Evolutionary conservation across 1,284 basidiomycete genomes (phyloP).

Genomic region (Moniliophthora roreri): DNA sequence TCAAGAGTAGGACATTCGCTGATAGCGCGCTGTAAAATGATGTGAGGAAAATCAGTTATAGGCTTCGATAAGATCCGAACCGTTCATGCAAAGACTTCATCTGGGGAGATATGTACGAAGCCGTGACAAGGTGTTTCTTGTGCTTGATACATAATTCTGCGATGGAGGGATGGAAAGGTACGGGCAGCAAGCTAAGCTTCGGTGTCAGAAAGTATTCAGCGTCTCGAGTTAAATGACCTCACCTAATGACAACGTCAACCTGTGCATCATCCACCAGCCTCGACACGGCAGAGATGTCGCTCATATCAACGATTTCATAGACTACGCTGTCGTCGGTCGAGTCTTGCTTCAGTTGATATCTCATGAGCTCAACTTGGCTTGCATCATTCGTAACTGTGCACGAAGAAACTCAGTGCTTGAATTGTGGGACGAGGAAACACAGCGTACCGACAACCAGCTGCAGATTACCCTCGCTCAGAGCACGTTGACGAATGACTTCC

Average conservation of each 20-base stretch:
- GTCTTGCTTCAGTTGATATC: conserved; percentile 49
- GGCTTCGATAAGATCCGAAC: conserved; percentile 39
- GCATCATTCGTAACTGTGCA: conserved; percentile 67
- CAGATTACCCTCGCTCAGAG: conserved; percentile 51
- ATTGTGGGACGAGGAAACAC: conserved; percentile 17
- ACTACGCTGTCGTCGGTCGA: conserved; percentile 56
- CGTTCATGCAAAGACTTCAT: conserved; percentile 71
- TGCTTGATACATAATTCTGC: conserved; percentile 79
- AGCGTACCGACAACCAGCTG: conserved; percentile 72
- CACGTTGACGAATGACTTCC: conserved; percentile 50
- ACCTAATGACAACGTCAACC: conserved; percentile 60
- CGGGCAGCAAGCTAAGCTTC: conserved; percentile 79
- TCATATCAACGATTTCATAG: conserved; percentile 65
- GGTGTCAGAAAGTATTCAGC: background rate
- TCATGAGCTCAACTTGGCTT: background rate
- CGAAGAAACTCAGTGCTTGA: background rate
- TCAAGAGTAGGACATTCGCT: conserved; percentile 77
- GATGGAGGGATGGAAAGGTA: conserved; percentile 71
- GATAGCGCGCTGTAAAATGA: conserved; percentile 54
- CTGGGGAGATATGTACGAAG: conserved; percentile 85
- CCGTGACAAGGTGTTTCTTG: conserved; percentile 84
- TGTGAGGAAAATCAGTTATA: background rate
- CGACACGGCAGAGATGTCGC: conserved; percentile 48
- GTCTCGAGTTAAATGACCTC: background rate
- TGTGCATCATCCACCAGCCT: conserved; percentile 46